A percentile compares a stretch with the other conserved stretches of the same genome.
Evolutionary conservation across 148 eudicot species (phyloP).

Genomic region (Amaranthus cruentus): DNA sequence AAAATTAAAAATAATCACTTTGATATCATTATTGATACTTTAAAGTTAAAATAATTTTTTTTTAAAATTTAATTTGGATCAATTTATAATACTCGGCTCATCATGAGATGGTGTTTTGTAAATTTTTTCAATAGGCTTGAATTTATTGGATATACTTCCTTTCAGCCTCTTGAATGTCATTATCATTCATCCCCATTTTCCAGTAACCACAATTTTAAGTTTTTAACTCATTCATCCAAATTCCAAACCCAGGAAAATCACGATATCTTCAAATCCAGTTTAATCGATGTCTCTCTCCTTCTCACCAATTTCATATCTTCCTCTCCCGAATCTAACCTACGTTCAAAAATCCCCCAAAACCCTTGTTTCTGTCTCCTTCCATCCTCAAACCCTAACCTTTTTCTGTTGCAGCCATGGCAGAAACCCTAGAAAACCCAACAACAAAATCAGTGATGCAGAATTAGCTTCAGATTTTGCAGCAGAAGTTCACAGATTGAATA

Average conservation of each 20-base stretch:
- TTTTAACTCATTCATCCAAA: neutral
- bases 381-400: constrained; percentile 11
- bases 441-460: constrained; percentile 27
- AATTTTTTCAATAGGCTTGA: too few relatives aligned
- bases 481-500: constrained; percentile 45
- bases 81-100: too few relatives aligned
- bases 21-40: too few relatives aligned
- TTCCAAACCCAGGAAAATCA: neutral
- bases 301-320: constrained; percentile 1
- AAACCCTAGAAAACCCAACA: constrained; percentile 28
- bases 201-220: neutral
- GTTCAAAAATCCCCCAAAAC: constrained; percentile 8
- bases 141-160: too few relatives aligned
- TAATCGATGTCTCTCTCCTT: constrained; percentile 18
- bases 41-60: too few relatives aligned
- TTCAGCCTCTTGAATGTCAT: neutral
- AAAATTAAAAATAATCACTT: too few relatives aligned
- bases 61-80: too few relatives aligned
- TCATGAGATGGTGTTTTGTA: too few relatives aligned
- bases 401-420: constrained; percentile 17
- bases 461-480: constrained; percentile 39
- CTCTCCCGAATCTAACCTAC: neutral
- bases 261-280: neutral
- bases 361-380: neutral
- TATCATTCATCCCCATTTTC: neutral